A percentile compares a stretch with the other conserved stretches of the same genome.
These are phyloP conservation scores for Corylus avellana DNA, from an alignment of 306 rosid genomes.

Conservation along the genomic window DNA sequence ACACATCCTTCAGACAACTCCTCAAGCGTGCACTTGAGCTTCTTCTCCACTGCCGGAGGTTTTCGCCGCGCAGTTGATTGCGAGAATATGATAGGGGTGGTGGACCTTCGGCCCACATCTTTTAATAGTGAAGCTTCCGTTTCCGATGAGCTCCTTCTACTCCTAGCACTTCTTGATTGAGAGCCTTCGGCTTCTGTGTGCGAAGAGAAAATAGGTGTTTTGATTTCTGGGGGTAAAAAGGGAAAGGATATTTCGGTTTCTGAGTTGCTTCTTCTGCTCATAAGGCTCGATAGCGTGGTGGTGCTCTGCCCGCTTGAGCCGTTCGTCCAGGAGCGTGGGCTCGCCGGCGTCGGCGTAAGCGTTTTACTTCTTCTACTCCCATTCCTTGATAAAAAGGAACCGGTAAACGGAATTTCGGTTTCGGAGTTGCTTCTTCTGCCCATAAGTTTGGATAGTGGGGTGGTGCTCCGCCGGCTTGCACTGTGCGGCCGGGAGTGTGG, in stretches of 20 bases:
- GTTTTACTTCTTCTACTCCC: constrained; percentile 28
- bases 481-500: background rate
- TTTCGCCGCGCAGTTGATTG: constrained; percentile 62
- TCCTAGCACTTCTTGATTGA: background rate
- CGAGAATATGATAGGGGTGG: constrained; percentile 79
- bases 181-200: background rate
- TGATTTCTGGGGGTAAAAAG: constrained; percentile 15
- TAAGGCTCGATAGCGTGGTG: constrained; percentile 18
- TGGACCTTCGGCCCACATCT: constrained; percentile 42
- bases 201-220: constrained; percentile 17
- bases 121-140: constrained; percentile 40
- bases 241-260: constrained; percentile 37
- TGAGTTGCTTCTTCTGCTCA: constrained; percentile 41
- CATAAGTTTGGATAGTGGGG: constrained; percentile 24
- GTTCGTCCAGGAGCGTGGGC: background rate
- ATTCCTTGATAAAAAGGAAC: constrained; percentile 30
- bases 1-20: constrained; percentile 67
- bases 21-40: constrained; percentile 68
- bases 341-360: background rate
- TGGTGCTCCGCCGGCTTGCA: background rate
- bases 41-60: constrained; percentile 67
- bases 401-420: constrained; percentile 25
- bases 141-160: constrained; percentile 22
- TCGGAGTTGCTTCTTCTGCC: constrained; percentile 24
- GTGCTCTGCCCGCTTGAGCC: background rate